phyloP scores from a whole-genome alignment of 1,284 basidiomycete genomes.

The Fomitiporia mediterranea region DNA sequence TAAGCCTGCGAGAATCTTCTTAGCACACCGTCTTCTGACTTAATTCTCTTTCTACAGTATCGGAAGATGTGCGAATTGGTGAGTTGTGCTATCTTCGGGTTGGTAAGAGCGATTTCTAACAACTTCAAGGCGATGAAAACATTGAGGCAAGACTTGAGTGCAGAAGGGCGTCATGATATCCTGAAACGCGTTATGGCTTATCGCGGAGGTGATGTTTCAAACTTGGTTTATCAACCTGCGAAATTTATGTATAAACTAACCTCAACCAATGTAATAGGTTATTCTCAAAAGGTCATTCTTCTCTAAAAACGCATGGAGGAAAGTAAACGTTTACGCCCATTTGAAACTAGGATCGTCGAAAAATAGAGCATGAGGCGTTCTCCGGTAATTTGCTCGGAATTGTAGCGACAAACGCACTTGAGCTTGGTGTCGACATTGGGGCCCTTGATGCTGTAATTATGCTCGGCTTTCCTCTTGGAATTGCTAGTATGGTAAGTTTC shows the following conservation, averaged over 20 bases:
- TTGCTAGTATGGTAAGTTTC: conserved; percentile 68
- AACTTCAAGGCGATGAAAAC: conserved; percentile 68
- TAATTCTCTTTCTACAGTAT: background rate
- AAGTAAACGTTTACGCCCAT: conserved; percentile 27
- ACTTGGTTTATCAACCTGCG: too few relatives aligned
- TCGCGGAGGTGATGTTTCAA: conserved; percentile 61
- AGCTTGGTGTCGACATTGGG: conserved; percentile 90
- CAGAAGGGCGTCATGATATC: conserved; percentile 75
- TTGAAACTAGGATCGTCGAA: conserved; percentile 64
- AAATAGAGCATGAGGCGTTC: conserved; percentile 85
- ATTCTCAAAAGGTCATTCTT: conserved; percentile 47
- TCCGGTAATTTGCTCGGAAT: conserved; percentile 79
- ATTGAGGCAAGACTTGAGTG: conserved; percentile 66
- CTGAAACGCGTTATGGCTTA: conserved; percentile 79
- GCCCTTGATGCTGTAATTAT: conserved; percentile 85
- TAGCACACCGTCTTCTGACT: background rate
- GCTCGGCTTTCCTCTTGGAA: conserved; percentile 78
- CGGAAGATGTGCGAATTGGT: conserved; percentile 83
- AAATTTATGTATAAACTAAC: too few relatives aligned
- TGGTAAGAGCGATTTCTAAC: background rate
- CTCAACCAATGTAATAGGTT: too few relatives aligned
- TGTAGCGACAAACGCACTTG: conserved; percentile 88
- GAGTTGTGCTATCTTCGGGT: conserved; percentile 24
- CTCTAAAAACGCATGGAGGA: too few relatives aligned
- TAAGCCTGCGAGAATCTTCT: conserved; percentile 35